Conservation (phyloP, 1,284 basidiomycete genomes). For the Anthracocystis panici-leucophaei region DNA sequence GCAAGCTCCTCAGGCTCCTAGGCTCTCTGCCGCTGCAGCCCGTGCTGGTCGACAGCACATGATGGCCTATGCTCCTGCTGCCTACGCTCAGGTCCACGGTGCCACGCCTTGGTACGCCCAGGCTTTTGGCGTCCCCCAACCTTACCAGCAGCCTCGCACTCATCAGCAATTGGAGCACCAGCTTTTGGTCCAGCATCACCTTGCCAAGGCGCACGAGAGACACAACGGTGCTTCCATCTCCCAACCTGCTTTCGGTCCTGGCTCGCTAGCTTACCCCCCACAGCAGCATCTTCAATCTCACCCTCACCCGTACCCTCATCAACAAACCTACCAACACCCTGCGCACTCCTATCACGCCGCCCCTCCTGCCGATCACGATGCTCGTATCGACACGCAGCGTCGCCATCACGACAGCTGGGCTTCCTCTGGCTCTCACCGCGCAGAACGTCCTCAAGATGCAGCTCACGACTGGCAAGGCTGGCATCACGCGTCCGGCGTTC, state of each 20-base stretch:
- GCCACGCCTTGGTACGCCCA: constrained; percentile 35
- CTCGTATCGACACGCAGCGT: constrained; percentile 12
- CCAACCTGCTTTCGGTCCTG: constrained; percentile 18
- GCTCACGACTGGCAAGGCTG: constrained; percentile 26
- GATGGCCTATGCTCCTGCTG: constrained; percentile 26
- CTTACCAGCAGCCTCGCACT: constrained; percentile 39
- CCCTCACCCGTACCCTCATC: constrained; percentile 18
- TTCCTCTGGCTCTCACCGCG: constrained; percentile 16
- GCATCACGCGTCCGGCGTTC: constrained; percentile 20
- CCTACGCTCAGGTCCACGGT: constrained; percentile 20
- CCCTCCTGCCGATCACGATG: constrained; percentile 7
- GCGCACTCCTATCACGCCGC: constrained; percentile 14
- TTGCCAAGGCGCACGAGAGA: constrained; percentile 49
- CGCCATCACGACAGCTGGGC: constrained; percentile 32
- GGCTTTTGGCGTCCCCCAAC: constrained; percentile 19
- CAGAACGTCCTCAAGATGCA: constrained; percentile 13
- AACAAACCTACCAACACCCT: constrained; percentile 15
- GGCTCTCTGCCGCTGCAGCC: constrained; percentile 45
- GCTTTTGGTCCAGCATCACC: constrained; percentile 53
- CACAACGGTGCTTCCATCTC: constrained; percentile 17
- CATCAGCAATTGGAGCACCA: constrained; percentile 58
- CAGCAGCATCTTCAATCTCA: constrained; percentile 12
- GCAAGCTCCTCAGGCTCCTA: constrained; percentile 51
- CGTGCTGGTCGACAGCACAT: constrained; percentile 33
- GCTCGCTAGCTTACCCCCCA: constrained; percentile 7